Evolutionary conservation across 1,284 basidiomycete genomes (phyloP).

Genomic region (Chondrostereum purpureum): DNA sequence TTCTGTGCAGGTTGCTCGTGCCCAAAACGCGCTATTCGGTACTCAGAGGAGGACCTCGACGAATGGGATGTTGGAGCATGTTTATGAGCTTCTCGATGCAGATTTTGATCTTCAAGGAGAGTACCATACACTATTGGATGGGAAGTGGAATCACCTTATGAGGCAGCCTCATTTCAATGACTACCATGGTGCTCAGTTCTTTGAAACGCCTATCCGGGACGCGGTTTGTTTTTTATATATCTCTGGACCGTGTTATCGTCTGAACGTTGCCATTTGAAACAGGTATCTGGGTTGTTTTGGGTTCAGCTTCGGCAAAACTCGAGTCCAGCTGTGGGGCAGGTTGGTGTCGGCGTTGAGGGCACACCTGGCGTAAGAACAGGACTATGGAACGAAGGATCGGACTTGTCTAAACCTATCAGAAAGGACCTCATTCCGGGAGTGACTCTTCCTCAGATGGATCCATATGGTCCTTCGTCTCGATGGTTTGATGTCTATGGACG

Average conservation of each 20-base stretch:
- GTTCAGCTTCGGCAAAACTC: constrained; percentile 8
- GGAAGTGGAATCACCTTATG: constrained; percentile 9
- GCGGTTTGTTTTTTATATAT: neutral
- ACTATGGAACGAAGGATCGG: constrained; percentile 6
- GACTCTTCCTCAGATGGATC: constrained; percentile 1
- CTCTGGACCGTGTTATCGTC: neutral
- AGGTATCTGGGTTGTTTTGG: constrained; percentile 5
- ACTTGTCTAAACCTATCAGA: constrained; percentile 4
- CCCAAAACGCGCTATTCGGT: constrained; percentile 5
- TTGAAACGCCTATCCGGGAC: constrained; percentile 7
- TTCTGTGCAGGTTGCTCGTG: constrained; percentile 2
- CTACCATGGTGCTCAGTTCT: neutral
- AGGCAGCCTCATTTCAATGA: constrained; percentile 7
- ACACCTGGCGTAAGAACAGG: neutral
- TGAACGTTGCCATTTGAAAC: neutral
- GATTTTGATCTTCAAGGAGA: constrained; percentile 8
- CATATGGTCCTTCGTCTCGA: constrained; percentile 1
- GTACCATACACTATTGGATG: constrained; percentile 7
- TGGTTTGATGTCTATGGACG: constrained; percentile 10
- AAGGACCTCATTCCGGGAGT: neutral
- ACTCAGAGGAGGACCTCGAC: constrained; percentile 7
- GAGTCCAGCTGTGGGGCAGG: constrained; percentile 7
- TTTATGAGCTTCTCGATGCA: constrained; percentile 5
- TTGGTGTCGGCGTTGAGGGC: constrained; percentile 9
- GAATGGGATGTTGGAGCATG: constrained; percentile 6